These are phyloP conservation scores for Trypanosoma scelopori DNA, from an alignment of 208 protist species.

Conservation along the genomic window DNA sequence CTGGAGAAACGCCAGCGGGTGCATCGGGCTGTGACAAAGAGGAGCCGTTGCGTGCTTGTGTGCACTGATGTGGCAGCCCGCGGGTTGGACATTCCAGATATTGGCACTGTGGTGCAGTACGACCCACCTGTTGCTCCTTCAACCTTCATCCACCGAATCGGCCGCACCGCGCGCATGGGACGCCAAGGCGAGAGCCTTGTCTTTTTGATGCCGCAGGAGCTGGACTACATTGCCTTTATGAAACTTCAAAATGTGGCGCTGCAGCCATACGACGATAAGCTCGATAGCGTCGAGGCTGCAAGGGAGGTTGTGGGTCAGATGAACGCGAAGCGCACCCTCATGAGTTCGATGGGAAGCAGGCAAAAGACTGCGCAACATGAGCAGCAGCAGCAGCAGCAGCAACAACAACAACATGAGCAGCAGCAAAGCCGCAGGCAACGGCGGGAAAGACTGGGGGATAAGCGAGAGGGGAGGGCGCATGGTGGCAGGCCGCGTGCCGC, in stretches of 20 bases:
- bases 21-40: slow-evolving; percentile 67
- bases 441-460: slow-evolving; percentile 59
- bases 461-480: slow-evolving; percentile 47
- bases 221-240: slow-evolving; percentile 93
- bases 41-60: slow-evolving; percentile 88
- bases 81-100: slow-evolving; percentile 95
- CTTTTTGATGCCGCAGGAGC: slow-evolving; percentile 93
- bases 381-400: slow-evolving; percentile 56
- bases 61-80: slow-evolving; percentile 96
- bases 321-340: slow-evolving; percentile 73
- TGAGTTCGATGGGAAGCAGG: slow-evolving; percentile 63
- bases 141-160: slow-evolving; percentile 97
- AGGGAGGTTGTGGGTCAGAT: slow-evolving; percentile 48
- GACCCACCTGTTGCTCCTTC: slow-evolving; percentile 94
- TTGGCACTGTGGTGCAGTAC: slow-evolving; percentile 97
- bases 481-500: slow-evolving; percentile 10
- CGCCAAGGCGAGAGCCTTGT: slow-evolving; percentile 90
- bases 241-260: slow-evolving; percentile 87
- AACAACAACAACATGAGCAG: too few species aligned
- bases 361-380: slow-evolving; percentile 71
- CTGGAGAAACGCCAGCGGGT: slow-evolving; percentile 84
- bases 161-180: slow-evolving; percentile 96
- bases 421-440: slow-evolving; percentile 50
- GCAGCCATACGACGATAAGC: slow-evolving; percentile 67
- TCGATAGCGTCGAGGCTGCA: slow-evolving; percentile 61